These are phyloP conservation scores for Podila minutissima DNA, from an alignment of 192 early-diverging fungal species.

Conservation along the genomic window DNA sequence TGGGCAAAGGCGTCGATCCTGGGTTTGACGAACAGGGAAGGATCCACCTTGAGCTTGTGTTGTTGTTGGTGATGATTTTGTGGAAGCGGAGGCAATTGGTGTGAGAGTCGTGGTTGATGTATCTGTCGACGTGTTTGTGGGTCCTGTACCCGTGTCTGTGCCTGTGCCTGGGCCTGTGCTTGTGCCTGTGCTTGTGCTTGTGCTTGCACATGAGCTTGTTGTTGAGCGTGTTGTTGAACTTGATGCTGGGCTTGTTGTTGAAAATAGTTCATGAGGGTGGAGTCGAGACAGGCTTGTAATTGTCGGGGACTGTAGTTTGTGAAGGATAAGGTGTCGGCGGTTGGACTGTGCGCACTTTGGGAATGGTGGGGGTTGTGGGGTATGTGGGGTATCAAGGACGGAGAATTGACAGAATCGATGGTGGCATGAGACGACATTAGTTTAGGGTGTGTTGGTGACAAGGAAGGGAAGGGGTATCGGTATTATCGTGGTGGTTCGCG, in stretches of 20 bases:
- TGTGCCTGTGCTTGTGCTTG: constrained; percentile 6
- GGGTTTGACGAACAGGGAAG: neutral
- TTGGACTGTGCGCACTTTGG: constrained; percentile 10
- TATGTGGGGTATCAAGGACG: constrained; percentile 16
- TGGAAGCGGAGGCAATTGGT: constrained; percentile 6
- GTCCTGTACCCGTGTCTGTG: neutral
- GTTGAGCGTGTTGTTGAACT: neutral
- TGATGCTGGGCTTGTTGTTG: constrained; percentile 18
- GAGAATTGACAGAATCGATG: constrained; percentile 13
- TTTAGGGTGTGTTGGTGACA: neutral
- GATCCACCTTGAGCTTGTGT: neutral
- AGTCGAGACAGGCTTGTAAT: constrained; percentile 27
- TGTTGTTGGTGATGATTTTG: constrained; percentile 12
- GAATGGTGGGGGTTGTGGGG: constrained; percentile 9
- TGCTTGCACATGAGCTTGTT: neutral
- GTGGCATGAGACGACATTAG: constrained; percentile 19
- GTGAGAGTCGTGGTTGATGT: neutral
- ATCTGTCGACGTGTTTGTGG: neutral
- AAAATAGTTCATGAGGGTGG: constrained; percentile 40
- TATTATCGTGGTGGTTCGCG: neutral
- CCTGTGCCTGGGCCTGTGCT: constrained; percentile 7
- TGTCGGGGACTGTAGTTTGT: constrained; percentile 36
- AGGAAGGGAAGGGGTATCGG: neutral
- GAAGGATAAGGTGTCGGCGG: constrained; percentile 20
- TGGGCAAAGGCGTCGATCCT: neutral